phyloP scores from a whole-genome alignment of 2,329 filamentous ascomycete genomes.

The Penicillium concentricum region DNA sequence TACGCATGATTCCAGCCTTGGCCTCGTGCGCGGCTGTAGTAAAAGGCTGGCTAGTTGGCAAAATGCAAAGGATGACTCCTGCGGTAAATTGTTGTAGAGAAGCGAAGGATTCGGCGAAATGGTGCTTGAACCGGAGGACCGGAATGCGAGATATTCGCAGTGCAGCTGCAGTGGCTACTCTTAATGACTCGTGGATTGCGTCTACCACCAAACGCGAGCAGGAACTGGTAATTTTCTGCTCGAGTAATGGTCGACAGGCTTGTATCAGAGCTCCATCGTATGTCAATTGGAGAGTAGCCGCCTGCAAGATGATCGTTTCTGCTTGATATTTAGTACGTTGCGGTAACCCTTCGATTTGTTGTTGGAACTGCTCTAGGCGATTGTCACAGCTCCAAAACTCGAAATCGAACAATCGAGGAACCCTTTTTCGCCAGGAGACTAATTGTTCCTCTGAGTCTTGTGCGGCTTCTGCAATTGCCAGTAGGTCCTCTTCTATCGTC shows the following conservation, averaged over 20 bases:
- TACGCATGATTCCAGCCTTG: constrained; percentile 30
- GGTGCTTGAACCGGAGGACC: constrained; percentile 25
- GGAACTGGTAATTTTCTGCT: constrained; percentile 12
- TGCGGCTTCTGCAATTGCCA: constrained; percentile 9
- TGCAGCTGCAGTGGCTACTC: constrained; percentile 25
- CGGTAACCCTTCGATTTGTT: neutral
- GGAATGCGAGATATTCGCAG: constrained; percentile 31
- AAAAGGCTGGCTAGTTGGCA: constrained; percentile 29
- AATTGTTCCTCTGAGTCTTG: constrained; percentile 6
- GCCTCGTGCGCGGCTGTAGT: constrained; percentile 29
- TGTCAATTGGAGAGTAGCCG: constrained; percentile 23
- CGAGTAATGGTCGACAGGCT: constrained; percentile 24
- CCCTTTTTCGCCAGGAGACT: neutral
- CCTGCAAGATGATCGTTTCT: constrained; percentile 17
- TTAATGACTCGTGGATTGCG: constrained; percentile 10
- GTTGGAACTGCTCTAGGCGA: constrained; percentile 1
- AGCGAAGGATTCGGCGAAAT: constrained; percentile 25
- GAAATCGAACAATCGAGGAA: constrained; percentile 8
- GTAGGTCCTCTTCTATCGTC: constrained; percentile 5
- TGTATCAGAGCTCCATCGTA: constrained; percentile 27
- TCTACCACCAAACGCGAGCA: constrained; percentile 6
- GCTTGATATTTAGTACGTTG: constrained; percentile 2
- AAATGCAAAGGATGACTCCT: constrained; percentile 29
- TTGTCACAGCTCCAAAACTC: constrained; percentile 4
- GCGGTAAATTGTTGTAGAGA: constrained; percentile 24